These are phyloP conservation scores for Aspergillus sp. DNA, from an alignment of 2,329 filamentous ascomycete species.

Conservation along the genomic window DNA sequence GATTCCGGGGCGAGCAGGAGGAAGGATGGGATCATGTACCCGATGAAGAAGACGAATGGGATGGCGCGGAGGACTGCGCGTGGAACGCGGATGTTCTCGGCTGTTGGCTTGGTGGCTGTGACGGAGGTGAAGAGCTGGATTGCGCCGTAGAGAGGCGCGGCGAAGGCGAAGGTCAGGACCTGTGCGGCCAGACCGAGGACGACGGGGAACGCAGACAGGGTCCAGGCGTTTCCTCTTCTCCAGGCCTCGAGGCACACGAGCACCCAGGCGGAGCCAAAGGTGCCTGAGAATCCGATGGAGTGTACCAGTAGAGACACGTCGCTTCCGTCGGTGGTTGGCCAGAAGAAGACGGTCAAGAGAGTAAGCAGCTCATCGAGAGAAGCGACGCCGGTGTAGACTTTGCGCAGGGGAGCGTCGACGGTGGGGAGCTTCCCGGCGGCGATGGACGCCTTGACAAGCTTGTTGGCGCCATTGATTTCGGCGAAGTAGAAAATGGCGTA, in stretches of 20 bases:
- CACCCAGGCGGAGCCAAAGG: conserved; percentile 44
- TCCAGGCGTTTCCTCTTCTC: conserved; percentile 45
- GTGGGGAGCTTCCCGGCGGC: conserved; percentile 27
- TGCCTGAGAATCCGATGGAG: conserved; percentile 40
- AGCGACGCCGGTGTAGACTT: conserved; percentile 34
- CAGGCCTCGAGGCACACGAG: conserved; percentile 47
- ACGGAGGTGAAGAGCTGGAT: conserved; percentile 46
- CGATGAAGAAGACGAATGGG: conserved; percentile 43
- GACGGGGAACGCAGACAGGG: conserved; percentile 37
- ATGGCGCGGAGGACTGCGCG: conserved; percentile 35
- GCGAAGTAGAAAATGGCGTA: conserved; percentile 37
- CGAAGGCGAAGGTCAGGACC: conserved; percentile 45
- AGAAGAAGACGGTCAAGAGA: conserved; percentile 40
- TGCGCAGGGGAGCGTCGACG: conserved; percentile 28
- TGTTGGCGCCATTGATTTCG: conserved; percentile 30
- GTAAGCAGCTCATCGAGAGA: conserved; percentile 33
- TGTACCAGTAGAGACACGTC: conserved; percentile 37
- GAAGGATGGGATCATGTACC: conserved; percentile 46
- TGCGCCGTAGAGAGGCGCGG: conserved; percentile 44
- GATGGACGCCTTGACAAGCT: conserved; percentile 19
- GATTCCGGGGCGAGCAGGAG: conserved; percentile 47
- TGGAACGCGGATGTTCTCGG: conserved; percentile 33
- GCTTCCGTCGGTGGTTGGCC: conserved; percentile 40
- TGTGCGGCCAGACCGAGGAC: conserved; percentile 45
- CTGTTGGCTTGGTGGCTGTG: conserved; percentile 35